Base-by-base conservation (phyloP, 345 rosid genomes). In the Excoecaria cochinchinensis region DNA sequence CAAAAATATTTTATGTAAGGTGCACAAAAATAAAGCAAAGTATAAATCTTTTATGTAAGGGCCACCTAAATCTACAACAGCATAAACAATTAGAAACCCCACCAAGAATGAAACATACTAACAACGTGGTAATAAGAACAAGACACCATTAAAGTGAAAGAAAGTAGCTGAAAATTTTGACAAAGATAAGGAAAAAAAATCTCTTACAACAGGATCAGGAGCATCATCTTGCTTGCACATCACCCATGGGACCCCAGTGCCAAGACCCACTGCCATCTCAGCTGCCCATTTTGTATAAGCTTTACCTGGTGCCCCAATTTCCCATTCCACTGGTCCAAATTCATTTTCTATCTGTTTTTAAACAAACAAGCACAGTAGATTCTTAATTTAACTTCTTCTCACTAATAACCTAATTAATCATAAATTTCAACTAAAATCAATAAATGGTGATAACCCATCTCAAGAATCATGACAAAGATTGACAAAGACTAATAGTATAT, bases 221-320 rank as follows among this genome's bases (percentile, higher is more conserved):
- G 87, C 87, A 64, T 86, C 87, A 1, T 86, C 82, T 82, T 86
- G 85, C 79, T 86, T 86, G 85, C 86, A 86, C 89, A 86, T 86
- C 22, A 86, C 82, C 89, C 89, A 86, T 38, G 89, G 89, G 22
- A 86, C 89, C 40, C 87, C 89, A 11, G 87, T 84, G 48, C 76
- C 81, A 5, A 86, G 85, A 17, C 81, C 79, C 58, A 86, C 81
- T 7, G 89, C 89, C 89, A 83, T 84, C 22, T 74, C 65, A 5
- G 87, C 87, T 39, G 89, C 89, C 89, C 89, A 84, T 36, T 82
- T 79, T 15, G 84, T 67, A 74, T 86, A 86, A 9, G 84, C 74
- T 72, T 77, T 73, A 8, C 84, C 84, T 10, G 80, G 79, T n/a
- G 74, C 79, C 42, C 80, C 80, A 67, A 71, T 67, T 46, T 76